A percentile compares a stretch with the other conserved stretches of the same genome.
Evolutionary conservation across 2,329 filamentous ascomycete species (phyloP).

Genomic region (Calcarisporium arbuscula): DNA sequence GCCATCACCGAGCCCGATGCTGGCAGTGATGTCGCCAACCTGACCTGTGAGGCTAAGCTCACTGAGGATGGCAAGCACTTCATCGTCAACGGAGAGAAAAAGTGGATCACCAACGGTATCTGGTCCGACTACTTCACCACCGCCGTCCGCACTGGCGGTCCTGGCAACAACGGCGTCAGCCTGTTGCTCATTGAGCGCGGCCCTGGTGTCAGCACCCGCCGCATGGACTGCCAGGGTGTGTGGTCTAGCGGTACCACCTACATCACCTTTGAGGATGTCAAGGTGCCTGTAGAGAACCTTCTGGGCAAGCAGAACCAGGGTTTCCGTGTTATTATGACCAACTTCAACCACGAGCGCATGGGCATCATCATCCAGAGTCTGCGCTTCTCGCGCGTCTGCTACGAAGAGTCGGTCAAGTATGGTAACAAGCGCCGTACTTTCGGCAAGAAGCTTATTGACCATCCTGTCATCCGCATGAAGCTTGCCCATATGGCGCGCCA

Average conservation of each 20-base stretch:
- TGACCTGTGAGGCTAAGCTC: slow-evolving; percentile 93
- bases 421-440: slow-evolving; percentile 96
- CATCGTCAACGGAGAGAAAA: slow-evolving; percentile 99
- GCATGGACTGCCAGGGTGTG: slow-evolving; percentile 98
- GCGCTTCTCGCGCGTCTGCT: slow-evolving; percentile 93
- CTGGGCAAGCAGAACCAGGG: slow-evolving; percentile 97
- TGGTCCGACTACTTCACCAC: slow-evolving; percentile 98
- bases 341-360: slow-evolving; percentile 99
- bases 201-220: slow-evolving; percentile 83
- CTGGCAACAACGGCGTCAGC: slow-evolving; percentile 88
- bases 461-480: slow-evolving; percentile 96
- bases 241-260: slow-evolving; percentile 95
- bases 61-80: slow-evolving; percentile 96
- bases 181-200: slow-evolving; percentile 87
- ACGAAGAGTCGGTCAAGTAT: slow-evolving; percentile 94
- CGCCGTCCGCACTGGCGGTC: slow-evolving; percentile 81
- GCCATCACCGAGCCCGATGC: slow-evolving; percentile 97
- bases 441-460: slow-evolving; percentile 91
- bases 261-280: slow-evolving; percentile 97
- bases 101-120: slow-evolving; percentile 98
- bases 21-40: slow-evolving; percentile 88
- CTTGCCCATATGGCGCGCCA: slow-evolving; percentile 97
- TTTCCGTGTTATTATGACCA: slow-evolving; percentile 98
- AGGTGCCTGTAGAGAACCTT: slow-evolving; percentile 98
- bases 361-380: slow-evolving; percentile 97